These are phyloP conservation scores for Ogataea siamensis DNA, from an alignment of 805 yeast species.

Conservation along the genomic window DNA sequence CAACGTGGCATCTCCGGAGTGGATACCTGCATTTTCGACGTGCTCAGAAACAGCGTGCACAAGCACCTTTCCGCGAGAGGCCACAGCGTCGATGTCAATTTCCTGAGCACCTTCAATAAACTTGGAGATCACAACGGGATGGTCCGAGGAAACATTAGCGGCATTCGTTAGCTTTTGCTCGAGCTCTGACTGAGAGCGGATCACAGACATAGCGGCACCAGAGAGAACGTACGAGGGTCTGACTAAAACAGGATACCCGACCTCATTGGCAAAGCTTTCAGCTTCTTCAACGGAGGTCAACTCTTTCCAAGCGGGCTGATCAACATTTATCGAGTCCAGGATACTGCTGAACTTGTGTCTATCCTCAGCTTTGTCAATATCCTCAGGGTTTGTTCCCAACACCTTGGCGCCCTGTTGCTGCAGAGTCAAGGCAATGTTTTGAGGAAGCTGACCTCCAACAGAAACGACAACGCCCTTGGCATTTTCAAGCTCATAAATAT, in stretches of 20 bases:
- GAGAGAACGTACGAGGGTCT: constrained; percentile 97
- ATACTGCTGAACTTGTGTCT: constrained; percentile 96
- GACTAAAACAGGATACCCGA: constrained; percentile 90
- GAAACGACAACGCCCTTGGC: constrained; percentile 91
- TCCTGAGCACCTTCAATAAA: constrained; percentile 96
- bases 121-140: constrained; percentile 96
- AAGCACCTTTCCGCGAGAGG: constrained; percentile 87
- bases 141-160: constrained; percentile 94
- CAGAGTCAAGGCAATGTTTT: constrained; percentile 89
- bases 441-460: constrained; percentile 99
- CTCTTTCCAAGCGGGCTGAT: constrained; percentile 99
- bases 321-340: constrained; percentile 94
- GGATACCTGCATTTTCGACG: constrained; percentile 99
- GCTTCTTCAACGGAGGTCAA: constrained; percentile 91
- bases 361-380: constrained; percentile 98
- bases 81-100: constrained; percentile 98
- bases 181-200: constrained; percentile 83
- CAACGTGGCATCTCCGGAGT: constrained; percentile 97
- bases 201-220: constrained; percentile 99
- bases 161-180: constrained; percentile 88
- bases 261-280: constrained; percentile 84
- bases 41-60: constrained; percentile 98
- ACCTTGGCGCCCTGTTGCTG: constrained; percentile 94
- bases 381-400: constrained; percentile 95
- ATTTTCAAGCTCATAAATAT: constrained; percentile 88